phyloP scores from a whole-genome alignment of 192 early-diverging fungal genomes.

The Glomus cerebriforme region DNA sequence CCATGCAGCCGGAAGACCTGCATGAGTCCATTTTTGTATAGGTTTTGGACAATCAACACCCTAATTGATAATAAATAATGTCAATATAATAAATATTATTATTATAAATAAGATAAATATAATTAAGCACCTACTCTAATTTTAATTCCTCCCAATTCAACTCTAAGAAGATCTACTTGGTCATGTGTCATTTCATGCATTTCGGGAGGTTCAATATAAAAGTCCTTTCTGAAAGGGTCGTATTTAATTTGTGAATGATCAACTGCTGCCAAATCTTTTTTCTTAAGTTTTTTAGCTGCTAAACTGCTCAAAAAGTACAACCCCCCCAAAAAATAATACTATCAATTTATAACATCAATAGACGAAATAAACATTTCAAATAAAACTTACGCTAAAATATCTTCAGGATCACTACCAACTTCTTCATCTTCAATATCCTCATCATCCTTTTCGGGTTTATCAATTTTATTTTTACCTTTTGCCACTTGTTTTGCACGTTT shows the following conservation, averaged over 20 bases:
- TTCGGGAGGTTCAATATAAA: slow-evolving; percentile 95
- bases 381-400: slow-evolving; percentile 61
- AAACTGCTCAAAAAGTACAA: slow-evolving; percentile 40
- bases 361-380: background rate
- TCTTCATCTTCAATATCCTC: slow-evolving; percentile 54
- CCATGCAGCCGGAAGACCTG: slow-evolving; percentile 85
- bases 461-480: slow-evolving; percentile 28
- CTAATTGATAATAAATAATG: background rate
- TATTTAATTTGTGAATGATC: slow-evolving; percentile 87
- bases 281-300: slow-evolving; percentile 84
- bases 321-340: background rate
- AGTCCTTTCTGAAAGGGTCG: slow-evolving; percentile 87
- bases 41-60: slow-evolving; percentile 93
- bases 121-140: slow-evolving; percentile 56
- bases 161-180: slow-evolving; percentile 81
- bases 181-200: slow-evolving; percentile 76
- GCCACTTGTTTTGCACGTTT: slow-evolving; percentile 38
- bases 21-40: slow-evolving; percentile 91
- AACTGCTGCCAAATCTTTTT: slow-evolving; percentile 86
- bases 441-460: slow-evolving; percentile 40
- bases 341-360: background rate
- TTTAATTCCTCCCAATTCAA: slow-evolving; percentile 91
- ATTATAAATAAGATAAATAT: background rate
- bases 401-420: slow-evolving; percentile 63
- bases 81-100: background rate